Conservation (phyloP, 139 green algal genomes). For the Micromonas commoda region DNA sequence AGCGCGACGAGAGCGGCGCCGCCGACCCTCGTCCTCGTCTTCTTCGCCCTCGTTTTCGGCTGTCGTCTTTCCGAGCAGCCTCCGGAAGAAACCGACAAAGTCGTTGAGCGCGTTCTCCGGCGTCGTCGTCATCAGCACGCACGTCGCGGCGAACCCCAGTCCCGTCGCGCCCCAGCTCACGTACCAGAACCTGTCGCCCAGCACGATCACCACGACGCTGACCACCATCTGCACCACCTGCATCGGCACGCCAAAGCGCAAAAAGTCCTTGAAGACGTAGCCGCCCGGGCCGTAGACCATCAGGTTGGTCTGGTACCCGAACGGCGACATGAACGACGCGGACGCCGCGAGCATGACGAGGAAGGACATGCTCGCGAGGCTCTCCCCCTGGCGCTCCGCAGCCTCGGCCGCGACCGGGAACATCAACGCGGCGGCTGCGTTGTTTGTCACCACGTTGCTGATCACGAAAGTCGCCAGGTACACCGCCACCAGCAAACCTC, state of each 20-base stretch:
- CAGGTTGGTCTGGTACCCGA: conserved; percentile 71
- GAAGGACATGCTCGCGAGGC: conserved; percentile 16
- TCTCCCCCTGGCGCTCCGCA: not conserved
- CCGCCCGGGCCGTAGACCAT: conserved; percentile 61
- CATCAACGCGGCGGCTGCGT: conserved; percentile 57
- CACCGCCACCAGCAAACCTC: conserved; percentile 43
- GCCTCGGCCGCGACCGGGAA: conserved; percentile 36
- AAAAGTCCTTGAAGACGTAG: conserved; percentile 56
- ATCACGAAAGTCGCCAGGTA: conserved; percentile 56
- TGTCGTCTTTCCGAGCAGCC: not conserved
- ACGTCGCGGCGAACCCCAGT: not conserved
- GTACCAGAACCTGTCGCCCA: not conserved
- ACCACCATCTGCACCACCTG: conserved; percentile 33
- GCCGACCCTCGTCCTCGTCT: too few relatives aligned
- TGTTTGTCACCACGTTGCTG: conserved; percentile 59
- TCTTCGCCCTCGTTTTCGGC: not conserved
- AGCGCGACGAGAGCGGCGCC: too few relatives aligned
- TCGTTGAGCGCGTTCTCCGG: not conserved
- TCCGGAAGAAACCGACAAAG: not conserved
- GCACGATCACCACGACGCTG: not conserved
- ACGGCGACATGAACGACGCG: conserved; percentile 51
- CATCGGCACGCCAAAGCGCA: conserved; percentile 45
- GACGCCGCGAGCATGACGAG: conserved; percentile 46
- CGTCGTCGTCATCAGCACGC: not conserved
- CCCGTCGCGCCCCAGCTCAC: not conserved